Conservation (phyloP, 1,284 basidiomycete genomes). For the Dichomitus squalens region DNA sequence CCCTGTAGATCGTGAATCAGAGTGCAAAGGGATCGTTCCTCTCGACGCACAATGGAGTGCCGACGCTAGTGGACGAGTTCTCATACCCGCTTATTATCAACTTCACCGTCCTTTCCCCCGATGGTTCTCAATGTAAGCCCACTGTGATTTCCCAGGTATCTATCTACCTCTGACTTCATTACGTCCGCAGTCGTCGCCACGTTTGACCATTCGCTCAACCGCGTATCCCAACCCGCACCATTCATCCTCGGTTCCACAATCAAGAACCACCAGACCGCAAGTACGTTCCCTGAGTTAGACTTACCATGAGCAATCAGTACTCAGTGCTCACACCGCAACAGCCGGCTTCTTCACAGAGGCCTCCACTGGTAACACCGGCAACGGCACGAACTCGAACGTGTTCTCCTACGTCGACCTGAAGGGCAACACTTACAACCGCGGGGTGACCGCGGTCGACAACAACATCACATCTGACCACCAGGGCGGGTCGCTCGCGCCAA, state of each 20-base stretch:
- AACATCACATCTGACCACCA: slow-evolving; percentile 63
- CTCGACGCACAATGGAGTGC: slow-evolving; percentile 63
- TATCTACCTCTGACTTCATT: neutral
- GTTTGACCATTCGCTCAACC: slow-evolving; percentile 72
- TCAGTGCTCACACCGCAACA: slow-evolving; percentile 30
- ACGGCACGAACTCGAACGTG: slow-evolving; percentile 70
- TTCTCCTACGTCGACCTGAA: slow-evolving; percentile 60
- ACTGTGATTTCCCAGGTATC: too few species aligned
- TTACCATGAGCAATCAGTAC: too few species aligned
- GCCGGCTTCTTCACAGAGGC: slow-evolving; percentile 56
- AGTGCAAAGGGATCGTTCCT: slow-evolving; percentile 53
- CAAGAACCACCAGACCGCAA: slow-evolving; percentile 55
- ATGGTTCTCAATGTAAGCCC: slow-evolving; percentile 52
- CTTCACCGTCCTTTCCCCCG: slow-evolving; percentile 46
- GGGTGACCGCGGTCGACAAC: slow-evolving; percentile 61
- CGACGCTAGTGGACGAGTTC: slow-evolving; percentile 58
- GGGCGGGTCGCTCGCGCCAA: slow-evolving; percentile 54
- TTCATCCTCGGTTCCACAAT: slow-evolving; percentile 62
- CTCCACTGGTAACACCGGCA: slow-evolving; percentile 55
- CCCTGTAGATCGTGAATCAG: slow-evolving; percentile 62
- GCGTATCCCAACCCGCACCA: slow-evolving; percentile 57
- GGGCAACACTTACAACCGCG: slow-evolving; percentile 65
- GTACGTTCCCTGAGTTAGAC: slow-evolving; percentile 46
- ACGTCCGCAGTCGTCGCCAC: slow-evolving; percentile 44
- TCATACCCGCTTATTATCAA: slow-evolving; percentile 69